phyloP scores from a whole-genome alignment of 2,329 filamentous ascomycete species.

The Trichoderma sp. region DNA sequence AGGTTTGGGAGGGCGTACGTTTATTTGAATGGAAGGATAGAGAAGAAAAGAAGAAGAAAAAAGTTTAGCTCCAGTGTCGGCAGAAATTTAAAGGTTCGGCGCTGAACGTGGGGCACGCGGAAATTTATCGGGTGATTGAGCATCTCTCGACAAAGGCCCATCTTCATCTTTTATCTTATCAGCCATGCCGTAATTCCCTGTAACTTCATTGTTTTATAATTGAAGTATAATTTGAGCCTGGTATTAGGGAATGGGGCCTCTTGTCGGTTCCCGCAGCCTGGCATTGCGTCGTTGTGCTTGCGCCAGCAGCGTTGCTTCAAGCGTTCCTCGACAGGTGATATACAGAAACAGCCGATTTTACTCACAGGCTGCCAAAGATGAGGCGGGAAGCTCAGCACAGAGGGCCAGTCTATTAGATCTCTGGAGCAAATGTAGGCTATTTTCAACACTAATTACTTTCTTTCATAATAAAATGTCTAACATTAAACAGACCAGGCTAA shows the following conservation, averaged over 20 bases:
- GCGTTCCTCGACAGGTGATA: conserved; percentile 30
- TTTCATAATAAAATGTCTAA: neutral
- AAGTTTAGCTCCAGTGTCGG: conserved; percentile 26
- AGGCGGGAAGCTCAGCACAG: conserved; percentile 27
- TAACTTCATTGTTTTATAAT: neutral
- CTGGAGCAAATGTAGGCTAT: conserved; percentile 41
- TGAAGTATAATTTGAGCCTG: conserved; percentile 9
- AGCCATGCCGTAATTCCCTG: conserved; percentile 14
- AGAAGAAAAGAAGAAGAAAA: conserved; percentile 60
- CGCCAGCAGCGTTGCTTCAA: neutral
- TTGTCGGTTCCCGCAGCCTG: conserved; percentile 34
- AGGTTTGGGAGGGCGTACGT: conserved; percentile 65
- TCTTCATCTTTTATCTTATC: conserved; percentile 28
- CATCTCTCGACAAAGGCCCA: conserved; percentile 2
- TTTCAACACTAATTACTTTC: neutral
- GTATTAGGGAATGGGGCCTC: conserved; percentile 34
- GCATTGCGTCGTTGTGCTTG: conserved; percentile 31
- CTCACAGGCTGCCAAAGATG: conserved; percentile 11
- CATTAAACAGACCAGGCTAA: conserved; percentile 37
- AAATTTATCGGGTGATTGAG: conserved; percentile 37
- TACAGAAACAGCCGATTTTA: conserved; percentile 19
- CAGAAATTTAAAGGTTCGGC: conserved; percentile 45
- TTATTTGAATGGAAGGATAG: conserved; percentile 99
- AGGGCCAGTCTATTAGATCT: conserved; percentile 35
- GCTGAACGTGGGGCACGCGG: conserved; percentile 35